Evolutionary conservation across 1,284 basidiomycete genomes (phyloP).

Genomic region (Heterobasidion irregulare): DNA sequence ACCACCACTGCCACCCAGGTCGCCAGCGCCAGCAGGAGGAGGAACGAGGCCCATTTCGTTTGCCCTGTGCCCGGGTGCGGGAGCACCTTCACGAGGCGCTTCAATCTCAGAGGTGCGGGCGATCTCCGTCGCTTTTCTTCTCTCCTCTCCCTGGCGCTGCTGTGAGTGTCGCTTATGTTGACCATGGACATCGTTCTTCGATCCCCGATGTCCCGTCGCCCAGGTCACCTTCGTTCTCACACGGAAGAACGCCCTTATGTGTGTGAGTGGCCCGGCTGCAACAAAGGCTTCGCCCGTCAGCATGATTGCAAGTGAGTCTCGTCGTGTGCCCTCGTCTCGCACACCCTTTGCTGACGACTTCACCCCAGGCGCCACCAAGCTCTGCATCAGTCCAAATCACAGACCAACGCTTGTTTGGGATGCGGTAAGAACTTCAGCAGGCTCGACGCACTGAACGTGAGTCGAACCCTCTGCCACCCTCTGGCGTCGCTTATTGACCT

Average conservation of each 20-base stretch:
- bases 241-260: conserved; percentile 93
- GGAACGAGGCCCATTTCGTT: conserved; percentile 86
- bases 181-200: too few relatives aligned
- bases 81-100: conserved; percentile 87
- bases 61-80: conserved; percentile 95
- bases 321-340: neutral
- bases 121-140: conserved; percentile 14
- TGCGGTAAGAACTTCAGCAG: conserved; percentile 94
- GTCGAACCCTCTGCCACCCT: conserved; percentile 24
- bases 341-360: too few relatives aligned
- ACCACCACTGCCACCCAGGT: conserved; percentile 93
- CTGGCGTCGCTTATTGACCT: neutral
- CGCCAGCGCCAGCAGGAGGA: conserved; percentile 81
- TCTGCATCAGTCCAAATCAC: conserved; percentile 76
- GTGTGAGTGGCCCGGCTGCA: conserved; percentile 89
- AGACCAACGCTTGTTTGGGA: conserved; percentile 83
- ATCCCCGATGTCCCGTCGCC: conserved; percentile 1
- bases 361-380: conserved; percentile 69
- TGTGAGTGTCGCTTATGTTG: too few relatives aligned
- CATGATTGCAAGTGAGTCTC: conserved; percentile 88
- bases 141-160: conserved; percentile 2
- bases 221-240: conserved; percentile 92
- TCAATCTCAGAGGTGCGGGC: conserved; percentile 66
- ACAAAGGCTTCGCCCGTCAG: conserved; percentile 89
- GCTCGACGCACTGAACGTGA: conserved; percentile 87